Percentiles rank a stretch among this genome's conserved stretches.
Conservation (phyloP, 306 rosid genomes). For the Cicer yamashitae region DNA sequence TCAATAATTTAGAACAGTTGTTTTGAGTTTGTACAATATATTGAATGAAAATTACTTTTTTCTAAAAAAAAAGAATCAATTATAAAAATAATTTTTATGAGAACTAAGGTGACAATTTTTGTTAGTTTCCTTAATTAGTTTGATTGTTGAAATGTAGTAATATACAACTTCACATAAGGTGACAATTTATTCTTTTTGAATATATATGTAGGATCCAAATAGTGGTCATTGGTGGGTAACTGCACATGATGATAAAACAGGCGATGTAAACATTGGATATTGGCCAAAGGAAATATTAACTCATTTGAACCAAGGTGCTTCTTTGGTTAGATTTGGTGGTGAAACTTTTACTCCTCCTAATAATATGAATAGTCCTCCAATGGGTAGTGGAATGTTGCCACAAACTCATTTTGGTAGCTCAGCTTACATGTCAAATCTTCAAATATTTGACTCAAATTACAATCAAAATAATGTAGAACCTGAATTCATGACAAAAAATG, state of each 20-base stretch:
- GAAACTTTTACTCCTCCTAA: neutral
- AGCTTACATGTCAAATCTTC: neutral
- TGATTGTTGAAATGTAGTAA: too few species aligned
- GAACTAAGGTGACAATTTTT: too few species aligned
- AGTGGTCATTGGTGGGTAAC: constrained; percentile 3
- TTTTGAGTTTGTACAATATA: too few species aligned
- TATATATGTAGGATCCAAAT: neutral
- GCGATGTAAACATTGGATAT: neutral
- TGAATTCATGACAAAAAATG: neutral
- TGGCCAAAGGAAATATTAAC: constrained; percentile 31
- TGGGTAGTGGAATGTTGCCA: constrained; percentile 31
- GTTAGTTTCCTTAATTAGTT: too few species aligned
- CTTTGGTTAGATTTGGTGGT: constrained; percentile 9
- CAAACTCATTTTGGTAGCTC: neutral
- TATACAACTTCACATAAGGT: too few species aligned
- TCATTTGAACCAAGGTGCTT: neutral
- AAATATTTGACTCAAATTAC: neutral
- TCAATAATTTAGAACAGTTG: too few species aligned
- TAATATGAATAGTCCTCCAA: neutral
- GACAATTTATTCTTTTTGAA: too few species aligned
- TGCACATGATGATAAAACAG: accelerated
- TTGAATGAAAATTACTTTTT: too few species aligned
- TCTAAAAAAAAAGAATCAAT: too few species aligned
- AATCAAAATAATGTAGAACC: neutral
- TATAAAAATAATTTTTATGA: too few species aligned